Base-by-base conservation (phyloP, 2,329 filamentous ascomycete genomes). In the Fusarium papillatum region DNA sequence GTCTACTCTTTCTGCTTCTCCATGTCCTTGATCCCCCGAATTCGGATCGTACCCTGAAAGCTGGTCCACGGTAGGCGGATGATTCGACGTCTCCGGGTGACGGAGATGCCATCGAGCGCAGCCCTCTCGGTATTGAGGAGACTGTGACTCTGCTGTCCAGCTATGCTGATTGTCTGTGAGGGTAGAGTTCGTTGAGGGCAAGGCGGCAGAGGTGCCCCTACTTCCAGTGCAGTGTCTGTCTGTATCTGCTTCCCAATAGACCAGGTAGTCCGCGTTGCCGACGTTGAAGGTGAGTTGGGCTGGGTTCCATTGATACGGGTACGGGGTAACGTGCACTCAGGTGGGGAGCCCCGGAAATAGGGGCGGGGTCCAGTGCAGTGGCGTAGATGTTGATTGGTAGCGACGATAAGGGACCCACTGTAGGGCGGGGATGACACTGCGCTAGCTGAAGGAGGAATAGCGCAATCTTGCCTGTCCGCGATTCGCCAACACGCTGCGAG, bases 1-100 rank as follows among this genome's bases (percentile, higher is more conserved):
- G 83, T 14, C 82, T 79, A 53, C 80, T 81, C 70, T 84, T 85
- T 24, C 83, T 80, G 72, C 83, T 84, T 57, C 83, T 70, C 64
- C 75, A 81, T 61, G 77, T 72, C 64, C 81, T 76, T 16, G 81
- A 75, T 43, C 63, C 71, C 34, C 80, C 81, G 57, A 81, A 80
- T 29, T 78, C 74, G 36, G 68, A 70, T 7, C 68, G 73, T 19
- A 83, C 75, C 29, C 65, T 69, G 65, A 71, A 71, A 7, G 69
- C 65, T 17, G 69, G 69, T 5, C 43, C 65, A 39, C n/a, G n/a
- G 34, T 26, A 29, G 24, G 69, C 5, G 3, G 61, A 22, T 16
- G 65, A 29, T 19, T 61, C 62, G 8, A 24, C 31, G 29, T 50
- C 36, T 3, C 39, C 46, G 4, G 67, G 50, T 34, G 62, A 61